Conservation (phyloP, 495 filamentous ascomycete species). For the Chlorociboria aeruginascens region DNA sequence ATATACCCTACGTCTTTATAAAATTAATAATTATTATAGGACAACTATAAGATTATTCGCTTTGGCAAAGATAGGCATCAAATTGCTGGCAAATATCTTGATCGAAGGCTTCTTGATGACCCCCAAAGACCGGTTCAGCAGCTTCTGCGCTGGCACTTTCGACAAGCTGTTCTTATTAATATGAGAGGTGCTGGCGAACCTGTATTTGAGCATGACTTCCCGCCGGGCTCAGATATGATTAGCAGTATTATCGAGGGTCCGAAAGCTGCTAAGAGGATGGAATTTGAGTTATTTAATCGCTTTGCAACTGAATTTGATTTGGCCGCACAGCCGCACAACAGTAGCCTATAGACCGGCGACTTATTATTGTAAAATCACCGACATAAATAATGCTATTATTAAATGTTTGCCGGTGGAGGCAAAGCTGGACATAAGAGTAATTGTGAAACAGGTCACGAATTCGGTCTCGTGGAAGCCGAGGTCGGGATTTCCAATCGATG, state of each 20-base stretch:
- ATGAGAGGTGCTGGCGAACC: constrained; percentile 23
- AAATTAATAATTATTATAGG: no score
- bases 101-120: constrained; percentile 17
- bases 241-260: constrained; percentile 16
- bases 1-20: no score
- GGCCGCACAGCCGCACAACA: no score
- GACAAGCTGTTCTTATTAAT: constrained; percentile 22
- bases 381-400: no score
- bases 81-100: constrained; percentile 17
- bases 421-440: no score
- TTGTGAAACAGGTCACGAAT: no score
- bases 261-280: constrained; percentile 16
- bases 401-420: no score
- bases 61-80: constrained; percentile 13
- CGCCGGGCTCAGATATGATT: constrained; percentile 20
- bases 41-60: constrained; percentile 20
- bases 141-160: constrained; percentile 24
- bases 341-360: no score
- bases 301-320: constrained; percentile 1
- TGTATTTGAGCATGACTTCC: constrained; percentile 24
- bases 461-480: no score
- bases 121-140: constrained; percentile 17
- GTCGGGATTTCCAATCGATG: no score
- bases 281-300: constrained; percentile 15
- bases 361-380: no score